phyloP scores from a whole-genome alignment of 768 basidiomycete genomes.

The Cytidiella melzeri region DNA sequence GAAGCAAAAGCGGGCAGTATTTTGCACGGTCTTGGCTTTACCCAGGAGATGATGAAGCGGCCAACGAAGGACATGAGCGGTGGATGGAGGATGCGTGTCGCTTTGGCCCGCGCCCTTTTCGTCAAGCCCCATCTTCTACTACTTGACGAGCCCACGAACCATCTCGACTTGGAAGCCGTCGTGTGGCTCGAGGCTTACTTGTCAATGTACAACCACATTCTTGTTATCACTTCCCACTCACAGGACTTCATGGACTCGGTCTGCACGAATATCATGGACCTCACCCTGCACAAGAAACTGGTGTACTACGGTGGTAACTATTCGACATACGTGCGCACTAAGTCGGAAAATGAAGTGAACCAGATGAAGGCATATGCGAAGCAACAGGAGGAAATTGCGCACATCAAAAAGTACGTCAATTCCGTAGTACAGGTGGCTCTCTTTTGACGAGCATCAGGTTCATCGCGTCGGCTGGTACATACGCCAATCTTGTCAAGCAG shows the following conservation, averaged over 20 bases:
- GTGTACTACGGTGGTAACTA: constrained; percentile 96
- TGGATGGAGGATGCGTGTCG: constrained; percentile 99
- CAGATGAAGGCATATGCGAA: constrained; percentile 99
- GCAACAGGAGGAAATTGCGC: constrained; percentile 96
- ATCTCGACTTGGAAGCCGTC: constrained; percentile 94
- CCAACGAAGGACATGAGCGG: constrained; percentile 99
- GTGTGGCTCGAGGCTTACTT: constrained; percentile 99
- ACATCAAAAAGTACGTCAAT: constrained; percentile 83
- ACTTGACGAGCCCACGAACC: constrained; percentile 90
- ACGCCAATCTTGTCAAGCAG: constrained; percentile 97
- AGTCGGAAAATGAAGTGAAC: constrained; percentile 96
- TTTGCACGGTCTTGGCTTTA: constrained; percentile 95
- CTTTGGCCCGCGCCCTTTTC: constrained; percentile 92
- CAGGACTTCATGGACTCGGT: constrained; percentile 98
- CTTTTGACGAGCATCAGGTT: constrained; percentile 44
- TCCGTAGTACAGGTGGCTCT: neutral
- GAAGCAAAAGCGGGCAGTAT: constrained; percentile 95
- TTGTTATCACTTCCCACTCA: constrained; percentile 97
- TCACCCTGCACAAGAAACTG: constrained; percentile 87
- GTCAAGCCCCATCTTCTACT: constrained; percentile 93
- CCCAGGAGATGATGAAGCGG: constrained; percentile 86
- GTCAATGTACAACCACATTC: constrained; percentile 96
- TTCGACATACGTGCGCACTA: constrained; percentile 94
- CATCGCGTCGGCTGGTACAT: constrained; percentile 99
- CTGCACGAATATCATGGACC: constrained; percentile 97